Conservation (phyloP, 306 rosid genomes). For the Cucurbita pepo region DNA sequence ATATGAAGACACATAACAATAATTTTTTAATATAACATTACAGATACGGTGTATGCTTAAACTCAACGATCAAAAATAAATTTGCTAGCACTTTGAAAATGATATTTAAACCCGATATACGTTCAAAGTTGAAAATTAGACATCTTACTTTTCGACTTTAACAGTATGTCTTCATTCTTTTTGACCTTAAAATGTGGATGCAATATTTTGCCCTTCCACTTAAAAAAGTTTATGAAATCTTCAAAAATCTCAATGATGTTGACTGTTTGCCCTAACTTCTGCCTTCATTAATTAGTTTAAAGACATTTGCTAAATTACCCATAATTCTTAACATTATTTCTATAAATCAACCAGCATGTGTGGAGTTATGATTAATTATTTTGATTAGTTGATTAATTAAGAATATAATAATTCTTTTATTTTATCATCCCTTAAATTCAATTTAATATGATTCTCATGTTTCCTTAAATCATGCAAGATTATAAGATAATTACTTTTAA, state of each 20-base stretch:
- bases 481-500: neutral
- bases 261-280: neutral
- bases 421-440: neutral
- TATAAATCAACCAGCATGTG: neutral
- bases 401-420: too few species aligned
- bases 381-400: too few species aligned
- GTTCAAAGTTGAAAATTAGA: neutral
- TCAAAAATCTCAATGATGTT: neutral
- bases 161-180: neutral
- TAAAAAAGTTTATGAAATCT: neutral
- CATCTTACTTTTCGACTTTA: neutral
- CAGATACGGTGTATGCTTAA: too few species aligned
- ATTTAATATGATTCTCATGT: neutral
- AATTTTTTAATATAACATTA: too few species aligned
- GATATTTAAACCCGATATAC: too few species aligned
- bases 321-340: neutral
- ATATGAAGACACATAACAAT: too few species aligned
- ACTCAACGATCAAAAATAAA: too few species aligned
- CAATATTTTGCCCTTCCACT: neutral
- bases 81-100: too few species aligned
- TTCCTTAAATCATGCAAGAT: slow-evolving; percentile 1
- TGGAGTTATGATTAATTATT: neutral
- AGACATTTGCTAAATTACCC: neutral
- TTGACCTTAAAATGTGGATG: neutral
- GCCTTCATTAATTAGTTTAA: neutral